Evolutionary conservation across 805 yeast genomes (phyloP).

Genomic region (Jamesozyma spencerorum): DNA sequence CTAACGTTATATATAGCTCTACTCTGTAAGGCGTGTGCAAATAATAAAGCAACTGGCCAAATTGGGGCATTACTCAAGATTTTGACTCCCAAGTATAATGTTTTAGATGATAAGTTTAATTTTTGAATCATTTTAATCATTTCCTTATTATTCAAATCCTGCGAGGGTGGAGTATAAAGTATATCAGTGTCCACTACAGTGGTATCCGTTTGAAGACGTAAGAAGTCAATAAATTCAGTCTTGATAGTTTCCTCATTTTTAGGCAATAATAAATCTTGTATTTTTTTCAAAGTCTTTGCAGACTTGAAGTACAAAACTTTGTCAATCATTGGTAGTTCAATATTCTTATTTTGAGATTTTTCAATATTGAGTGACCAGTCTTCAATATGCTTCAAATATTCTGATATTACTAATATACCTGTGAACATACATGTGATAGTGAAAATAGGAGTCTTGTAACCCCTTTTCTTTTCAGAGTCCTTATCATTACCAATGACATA

Average conservation of each 20-base stretch:
- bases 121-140: slow-evolving; percentile 40
- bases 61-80: slow-evolving; percentile 78
- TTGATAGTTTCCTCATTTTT: slow-evolving; percentile 36
- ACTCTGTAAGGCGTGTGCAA: slow-evolving; percentile 70
- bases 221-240: slow-evolving; percentile 45
- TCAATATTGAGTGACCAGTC: slow-evolving; percentile 24
- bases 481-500: slow-evolving; percentile 16
- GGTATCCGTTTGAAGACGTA: slow-evolving; percentile 42
- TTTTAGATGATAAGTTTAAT: slow-evolving; percentile 45
- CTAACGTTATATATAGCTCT: slow-evolving; percentile 39
- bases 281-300: slow-evolving; percentile 48
- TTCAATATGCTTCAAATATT: slow-evolving; percentile 49
- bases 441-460: slow-evolving; percentile 68
- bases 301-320: slow-evolving; percentile 56
- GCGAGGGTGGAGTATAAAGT: slow-evolving; percentile 11
- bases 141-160: slow-evolving; percentile 34
- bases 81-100: slow-evolving; percentile 61
- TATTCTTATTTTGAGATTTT: slow-evolving; percentile 15
- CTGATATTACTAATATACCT: slow-evolving; percentile 52
- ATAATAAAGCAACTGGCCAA: slow-evolving; percentile 73
- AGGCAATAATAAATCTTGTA: slow-evolving; percentile 49
- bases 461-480: slow-evolving; percentile 42
- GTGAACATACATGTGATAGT: slow-evolving; percentile 58
- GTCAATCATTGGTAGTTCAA: slow-evolving; percentile 33
- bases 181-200: slow-evolving; percentile 38